A percentile compares a stretch with the other conserved stretches of the same genome.
These are phyloP conservation scores for Xylaria bambusicola DNA, from an alignment of 495 filamentous ascomycete species.

Conservation along the genomic window DNA sequence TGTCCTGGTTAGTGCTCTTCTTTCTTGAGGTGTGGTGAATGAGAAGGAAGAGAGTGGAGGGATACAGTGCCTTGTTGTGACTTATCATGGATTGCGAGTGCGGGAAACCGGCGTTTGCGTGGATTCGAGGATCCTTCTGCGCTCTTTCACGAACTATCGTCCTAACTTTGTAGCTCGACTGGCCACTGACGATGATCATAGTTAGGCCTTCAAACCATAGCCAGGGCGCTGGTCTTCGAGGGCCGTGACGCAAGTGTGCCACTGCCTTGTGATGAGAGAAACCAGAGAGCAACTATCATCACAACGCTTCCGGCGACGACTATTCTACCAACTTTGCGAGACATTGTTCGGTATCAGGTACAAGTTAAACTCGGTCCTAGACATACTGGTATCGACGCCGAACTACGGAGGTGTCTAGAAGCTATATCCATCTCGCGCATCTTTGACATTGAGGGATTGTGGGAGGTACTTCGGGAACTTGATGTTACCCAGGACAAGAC, in stretches of 20 bases:
- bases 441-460: slow-evolving; percentile 61
- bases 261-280: background rate
- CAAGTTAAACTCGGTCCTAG: slow-evolving; percentile 17
- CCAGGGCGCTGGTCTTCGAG: slow-evolving; percentile 26
- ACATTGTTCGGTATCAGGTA: slow-evolving; percentile 34
- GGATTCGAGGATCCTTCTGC: too few relatives aligned
- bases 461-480: slow-evolving; percentile 56
- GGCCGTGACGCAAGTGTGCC: background rate
- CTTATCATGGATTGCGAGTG: too few relatives aligned
- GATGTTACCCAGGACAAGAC: slow-evolving; percentile 15
- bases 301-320: slow-evolving; percentile 36
- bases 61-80: too few relatives aligned
- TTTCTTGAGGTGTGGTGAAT: background rate
- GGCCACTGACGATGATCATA: slow-evolving; percentile 15
- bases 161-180: background rate
- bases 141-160: background rate
- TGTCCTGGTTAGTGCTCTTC: slow-evolving; percentile 37
- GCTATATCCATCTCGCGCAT: slow-evolving; percentile 56
- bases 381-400: slow-evolving; percentile 16
- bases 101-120: too few relatives aligned
- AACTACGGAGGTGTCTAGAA: slow-evolving; percentile 45
- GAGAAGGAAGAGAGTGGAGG: too few relatives aligned
- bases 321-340: slow-evolving; percentile 37
- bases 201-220: slow-evolving; percentile 42
- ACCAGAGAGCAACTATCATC: slow-evolving; percentile 33